phyloP scores from a whole-genome alignment of 495 filamentous ascomycete species.

The Podospora sp. region DNA sequence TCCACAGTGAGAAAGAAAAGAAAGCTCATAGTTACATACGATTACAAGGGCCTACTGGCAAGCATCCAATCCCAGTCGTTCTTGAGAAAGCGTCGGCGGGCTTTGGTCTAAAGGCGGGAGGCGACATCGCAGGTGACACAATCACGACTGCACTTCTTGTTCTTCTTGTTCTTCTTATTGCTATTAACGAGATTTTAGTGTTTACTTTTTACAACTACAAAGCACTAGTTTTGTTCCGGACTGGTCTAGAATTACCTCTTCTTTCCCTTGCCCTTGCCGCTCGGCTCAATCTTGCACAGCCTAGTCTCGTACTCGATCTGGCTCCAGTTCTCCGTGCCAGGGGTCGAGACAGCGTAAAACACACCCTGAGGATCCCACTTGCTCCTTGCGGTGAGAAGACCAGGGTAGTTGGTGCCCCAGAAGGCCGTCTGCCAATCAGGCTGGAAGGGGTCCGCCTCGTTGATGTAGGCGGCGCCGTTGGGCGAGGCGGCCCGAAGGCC shows the following conservation, averaged over 20 bases:
- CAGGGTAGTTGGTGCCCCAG: constrained; percentile 55
- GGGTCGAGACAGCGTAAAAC: constrained; percentile 51
- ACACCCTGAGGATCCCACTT: constrained; percentile 60
- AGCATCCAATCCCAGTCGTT: too few species aligned
- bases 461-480: constrained; percentile 47
- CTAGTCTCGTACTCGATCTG: constrained; percentile 49
- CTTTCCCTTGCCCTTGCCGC: constrained; percentile 26
- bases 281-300: constrained; percentile 37
- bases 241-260: background rate
- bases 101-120: too few species aligned
- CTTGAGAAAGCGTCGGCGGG: too few species aligned
- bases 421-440: constrained; percentile 58
- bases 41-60: too few species aligned
- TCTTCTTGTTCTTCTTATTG: too few species aligned
- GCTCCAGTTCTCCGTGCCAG: constrained; percentile 48
- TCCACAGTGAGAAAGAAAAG: too few species aligned
- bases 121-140: too few species aligned
- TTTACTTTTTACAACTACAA: too few species aligned
- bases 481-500: constrained; percentile 48
- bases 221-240: too few species aligned
- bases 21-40: too few species aligned
- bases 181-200: too few species aligned
- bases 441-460: constrained; percentile 56
- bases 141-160: too few species aligned
- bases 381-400: constrained; percentile 52